A percentile compares a stretch with the other conserved stretches of the same genome.
Conservation (phyloP, 306 rosid genomes). For the Lupinus albus region DNA sequence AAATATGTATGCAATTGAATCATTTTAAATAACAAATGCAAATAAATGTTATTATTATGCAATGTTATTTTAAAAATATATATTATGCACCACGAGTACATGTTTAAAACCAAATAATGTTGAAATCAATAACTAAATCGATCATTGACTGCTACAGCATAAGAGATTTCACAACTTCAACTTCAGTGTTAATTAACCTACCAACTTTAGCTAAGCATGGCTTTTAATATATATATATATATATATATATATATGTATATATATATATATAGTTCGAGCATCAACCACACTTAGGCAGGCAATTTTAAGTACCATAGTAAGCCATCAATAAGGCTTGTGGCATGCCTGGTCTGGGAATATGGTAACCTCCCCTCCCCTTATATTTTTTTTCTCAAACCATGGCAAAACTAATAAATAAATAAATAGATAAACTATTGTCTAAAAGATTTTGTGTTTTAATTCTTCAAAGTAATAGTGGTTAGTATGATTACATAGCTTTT, state of each 20-base stretch:
- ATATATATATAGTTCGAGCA: neutral
- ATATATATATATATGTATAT: too few relatives aligned
- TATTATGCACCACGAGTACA: neutral
- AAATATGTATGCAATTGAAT: neutral
- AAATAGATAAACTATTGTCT: neutral
- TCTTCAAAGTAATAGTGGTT: neutral
- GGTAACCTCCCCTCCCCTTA: neutral
- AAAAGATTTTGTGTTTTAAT: neutral
- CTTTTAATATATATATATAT: neutral
- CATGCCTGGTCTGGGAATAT: neutral
- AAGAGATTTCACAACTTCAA: neutral
- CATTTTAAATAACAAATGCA: neutral
- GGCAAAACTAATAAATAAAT: neutral
- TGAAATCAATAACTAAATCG: constrained; percentile 6
- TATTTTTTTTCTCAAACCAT: neutral
- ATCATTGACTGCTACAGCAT: constrained; percentile 3
- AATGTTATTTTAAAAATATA: neutral
- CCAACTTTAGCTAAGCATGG: neutral
- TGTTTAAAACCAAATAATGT: neutral
- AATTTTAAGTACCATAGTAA: constrained; percentile 4
- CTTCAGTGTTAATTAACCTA: neutral
- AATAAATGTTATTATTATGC: neutral
- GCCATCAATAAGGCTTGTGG: neutral
- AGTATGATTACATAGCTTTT: constrained; percentile 2
- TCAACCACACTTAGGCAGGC: neutral